Evolutionary conservation across 2,329 filamentous ascomycete genomes (phyloP).

Genomic region (Pseudogymnoascus sp.): DNA sequence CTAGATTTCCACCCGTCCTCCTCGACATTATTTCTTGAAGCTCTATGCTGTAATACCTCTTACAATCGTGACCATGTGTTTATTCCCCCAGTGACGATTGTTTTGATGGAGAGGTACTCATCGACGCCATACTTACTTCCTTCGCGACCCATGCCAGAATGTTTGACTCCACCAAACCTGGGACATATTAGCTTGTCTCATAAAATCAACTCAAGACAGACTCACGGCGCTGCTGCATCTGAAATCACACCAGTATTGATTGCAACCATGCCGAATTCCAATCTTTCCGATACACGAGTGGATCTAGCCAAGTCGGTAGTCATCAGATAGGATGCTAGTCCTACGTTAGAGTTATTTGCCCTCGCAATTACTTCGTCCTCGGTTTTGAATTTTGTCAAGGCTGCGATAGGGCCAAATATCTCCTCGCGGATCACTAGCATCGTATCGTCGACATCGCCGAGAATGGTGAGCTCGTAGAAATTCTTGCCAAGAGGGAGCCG

Average conservation of each 20-base stretch:
- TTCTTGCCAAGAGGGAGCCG: conserved; percentile 47
- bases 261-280: conserved; percentile 64
- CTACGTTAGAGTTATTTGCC: conserved; percentile 55
- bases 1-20: too few relatives aligned
- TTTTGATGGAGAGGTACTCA: conserved; percentile 71
- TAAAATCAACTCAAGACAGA: conserved; percentile 1
- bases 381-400: conserved; percentile 55
- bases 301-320: conserved; percentile 59
- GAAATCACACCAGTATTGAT: conserved; percentile 57
- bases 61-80: too few relatives aligned
- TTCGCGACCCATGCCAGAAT: conserved; percentile 73
- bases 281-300: conserved; percentile 57
- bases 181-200: conserved; percentile 12
- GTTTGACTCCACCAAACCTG: conserved; percentile 74
- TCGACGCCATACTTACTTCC: conserved; percentile 69
- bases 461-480: conserved; percentile 62
- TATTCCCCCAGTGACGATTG: conserved; percentile 29
- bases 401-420: conserved; percentile 56
- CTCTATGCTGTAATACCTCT: too few relatives aligned
- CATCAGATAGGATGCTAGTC: conserved; percentile 59
- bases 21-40: too few relatives aligned
- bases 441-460: conserved; percentile 48
- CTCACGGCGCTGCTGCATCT: conserved; percentile 42
- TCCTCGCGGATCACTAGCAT: conserved; percentile 49
- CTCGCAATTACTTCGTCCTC: conserved; percentile 54